Conservation (phyloP, 441 rosid genomes). For the Adansonia gregorii region DNA sequence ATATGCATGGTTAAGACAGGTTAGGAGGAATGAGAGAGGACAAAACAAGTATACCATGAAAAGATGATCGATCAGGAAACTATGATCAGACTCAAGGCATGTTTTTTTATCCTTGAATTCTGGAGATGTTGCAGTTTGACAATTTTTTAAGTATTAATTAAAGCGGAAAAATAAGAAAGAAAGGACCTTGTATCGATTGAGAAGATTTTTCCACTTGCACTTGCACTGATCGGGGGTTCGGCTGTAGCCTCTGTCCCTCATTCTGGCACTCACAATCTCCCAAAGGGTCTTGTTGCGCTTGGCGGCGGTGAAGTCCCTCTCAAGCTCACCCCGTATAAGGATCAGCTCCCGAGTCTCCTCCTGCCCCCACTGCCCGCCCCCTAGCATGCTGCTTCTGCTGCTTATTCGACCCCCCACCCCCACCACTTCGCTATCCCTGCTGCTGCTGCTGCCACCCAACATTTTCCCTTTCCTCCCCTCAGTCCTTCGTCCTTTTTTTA, state of each 20-base stretch:
- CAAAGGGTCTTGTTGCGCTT: slow-evolving; percentile 57
- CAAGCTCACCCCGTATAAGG: slow-evolving; percentile 47
- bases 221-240: slow-evolving; percentile 64
- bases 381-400: slow-evolving; percentile 1
- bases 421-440: slow-evolving; percentile 15
- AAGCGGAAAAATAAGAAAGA: not conserved
- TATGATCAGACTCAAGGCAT: not conserved
- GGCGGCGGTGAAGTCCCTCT: slow-evolving; percentile 48
- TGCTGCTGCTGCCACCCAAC: slow-evolving; percentile 22
- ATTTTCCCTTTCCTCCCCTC: not conserved
- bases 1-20: not conserved
- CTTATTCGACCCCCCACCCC: slow-evolving; percentile 14
- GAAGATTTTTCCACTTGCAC: slow-evolving; percentile 68
- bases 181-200: slow-evolving; percentile 61
- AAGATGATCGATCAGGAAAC: slow-evolving; percentile 1
- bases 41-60: not conserved
- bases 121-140: not conserved
- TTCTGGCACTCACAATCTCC: slow-evolving; percentile 51
- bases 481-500: not conserved
- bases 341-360: slow-evolving; percentile 60
- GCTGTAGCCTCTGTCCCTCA: slow-evolving; percentile 53
- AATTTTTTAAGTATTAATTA: not conserved
- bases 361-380: slow-evolving; percentile 49
- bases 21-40: not conserved
- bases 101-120: not conserved